A percentile compares a stretch with the other conserved stretches of the same genome.
phyloP scores from a whole-genome alignment of 768 basidiomycete genomes.

The Rhizopogon vesiculosus region DNA sequence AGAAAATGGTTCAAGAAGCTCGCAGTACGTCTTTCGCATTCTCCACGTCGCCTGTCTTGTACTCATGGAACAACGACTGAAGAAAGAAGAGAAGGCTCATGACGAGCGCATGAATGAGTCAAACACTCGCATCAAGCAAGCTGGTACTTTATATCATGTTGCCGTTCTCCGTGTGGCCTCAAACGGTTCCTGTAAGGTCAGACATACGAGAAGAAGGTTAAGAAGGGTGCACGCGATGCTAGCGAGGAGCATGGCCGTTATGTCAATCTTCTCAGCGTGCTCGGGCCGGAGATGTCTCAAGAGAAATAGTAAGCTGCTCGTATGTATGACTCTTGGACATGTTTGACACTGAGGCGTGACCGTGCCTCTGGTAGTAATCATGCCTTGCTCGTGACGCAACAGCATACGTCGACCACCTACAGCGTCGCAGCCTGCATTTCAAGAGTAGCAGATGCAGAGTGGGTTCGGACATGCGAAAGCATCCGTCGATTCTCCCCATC shows the following conservation, averaged over 20 bases:
- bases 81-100: slow-evolving; percentile 81
- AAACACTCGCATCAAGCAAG: slow-evolving; percentile 74
- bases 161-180: neutral
- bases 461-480: slow-evolving; percentile 68
- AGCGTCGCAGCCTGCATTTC: slow-evolving; percentile 61
- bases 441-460: slow-evolving; percentile 76
- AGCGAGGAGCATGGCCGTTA: slow-evolving; percentile 75
- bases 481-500: slow-evolving; percentile 62
- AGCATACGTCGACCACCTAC: slow-evolving; percentile 53
- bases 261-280: slow-evolving; percentile 62
- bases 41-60: neutral
- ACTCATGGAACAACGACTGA: neutral
- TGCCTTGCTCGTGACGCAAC: slow-evolving; percentile 53
- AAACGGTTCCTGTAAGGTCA: slow-evolving; percentile 42
- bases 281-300: slow-evolving; percentile 77
- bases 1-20: slow-evolving; percentile 88
- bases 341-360: neutral
- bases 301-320: slow-evolving; percentile 62
- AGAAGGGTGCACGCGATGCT: slow-evolving; percentile 63
- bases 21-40: slow-evolving; percentile 41
- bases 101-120: slow-evolving; percentile 65
- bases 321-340: neutral
- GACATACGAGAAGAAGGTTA: slow-evolving; percentile 74
- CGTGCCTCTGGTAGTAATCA: slow-evolving; percentile 49
- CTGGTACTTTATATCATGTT: slow-evolving; percentile 36